Evolutionary conservation across 2,329 filamentous ascomycete genomes (phyloP), one percentile per base, ranked within the genome.

Genomic region (Dactylellina haptotyla): DNA sequence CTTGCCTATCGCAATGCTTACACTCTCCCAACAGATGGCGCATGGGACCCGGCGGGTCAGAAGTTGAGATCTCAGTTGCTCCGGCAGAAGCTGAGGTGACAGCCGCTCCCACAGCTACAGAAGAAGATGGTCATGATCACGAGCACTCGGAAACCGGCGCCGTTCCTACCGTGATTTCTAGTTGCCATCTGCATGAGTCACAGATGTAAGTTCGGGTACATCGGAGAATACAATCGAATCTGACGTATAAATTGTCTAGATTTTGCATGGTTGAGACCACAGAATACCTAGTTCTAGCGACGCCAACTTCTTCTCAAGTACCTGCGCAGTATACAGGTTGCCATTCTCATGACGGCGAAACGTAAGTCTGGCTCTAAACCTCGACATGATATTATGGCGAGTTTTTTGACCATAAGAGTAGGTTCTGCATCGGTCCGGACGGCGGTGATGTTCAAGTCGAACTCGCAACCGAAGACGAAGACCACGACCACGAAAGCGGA

Each of bases 381-480:
- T n/a, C n/a, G n/a, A n/a, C n/a, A n/a, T n/a, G n/a, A n/a, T n/a
- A n/a, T n/a, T n/a, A n/a, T n/a, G n/a, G n/a, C n/a, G n/a, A n/a
- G n/a, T n/a, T n/a, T n/a, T n/a, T n/a, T n/a, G n/a, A n/a, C n/a
- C n/a, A n/a, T n/a, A n/a, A n/a, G n/a, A n/a, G n/a, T n/a, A 90
- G 88, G 67, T 90, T 83, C 80, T 91, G 89, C 75, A 78, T 89
- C n/a, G 85, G 83, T 23, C 82, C 84, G 1, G 81, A 84, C 39
- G 88, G 88, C 16, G 82, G 85, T 23, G 88, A 91, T 56, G 86
- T 90, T n/a, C 77, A 86, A 58, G 81, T 90, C 28, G 77, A 78
- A 25, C 78, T 77, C 4, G 66, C 75, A 18, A 53, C 70, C 12
- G 75, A 61, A 16, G 72, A 58, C 9, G 71, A 56, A 30, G 59